A percentile compares a stretch with the other conserved stretches of the same genome.
phyloP scores from a whole-genome alignment of 768 basidiomycete genomes.

The Boletus rubroflammeus region DNA sequence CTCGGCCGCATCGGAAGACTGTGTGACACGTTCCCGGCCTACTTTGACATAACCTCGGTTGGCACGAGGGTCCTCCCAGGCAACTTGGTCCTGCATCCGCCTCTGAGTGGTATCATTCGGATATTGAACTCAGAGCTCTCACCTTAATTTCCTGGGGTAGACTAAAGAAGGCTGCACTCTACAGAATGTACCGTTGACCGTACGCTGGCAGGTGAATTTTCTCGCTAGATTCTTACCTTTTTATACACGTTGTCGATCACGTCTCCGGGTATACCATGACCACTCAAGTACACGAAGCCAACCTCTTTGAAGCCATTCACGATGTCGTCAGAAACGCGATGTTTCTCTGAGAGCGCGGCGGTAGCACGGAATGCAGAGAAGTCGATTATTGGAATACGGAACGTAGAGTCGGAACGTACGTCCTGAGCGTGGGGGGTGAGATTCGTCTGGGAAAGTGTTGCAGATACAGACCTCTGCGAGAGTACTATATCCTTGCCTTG shows the following conservation, averaged over 20 bases:
- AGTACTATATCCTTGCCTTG: conserved; percentile 19
- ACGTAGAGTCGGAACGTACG: conserved; percentile 37
- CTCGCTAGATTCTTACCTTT: conserved; percentile 44
- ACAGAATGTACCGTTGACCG: not conserved
- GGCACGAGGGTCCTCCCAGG: conserved; percentile 82
- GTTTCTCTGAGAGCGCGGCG: conserved; percentile 51
- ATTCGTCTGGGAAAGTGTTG: not conserved
- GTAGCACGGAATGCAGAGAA: conserved; percentile 64
- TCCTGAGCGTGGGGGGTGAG: conserved; percentile 26
- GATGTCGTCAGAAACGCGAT: conserved; percentile 60
- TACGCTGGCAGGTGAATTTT: not conserved
- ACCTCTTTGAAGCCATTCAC: conserved; percentile 75
- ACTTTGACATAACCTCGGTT: conserved; percentile 82
- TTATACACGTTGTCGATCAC: conserved; percentile 58
- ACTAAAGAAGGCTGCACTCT: conserved; percentile 78
- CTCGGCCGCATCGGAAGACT: conserved; percentile 64
- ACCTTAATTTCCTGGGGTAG: conserved; percentile 64
- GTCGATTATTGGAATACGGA: conserved; percentile 75
- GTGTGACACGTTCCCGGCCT: conserved; percentile 81
- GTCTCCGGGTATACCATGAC: conserved; percentile 63
- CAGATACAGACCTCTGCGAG: conserved; percentile 22
- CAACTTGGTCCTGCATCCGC: conserved; percentile 49
- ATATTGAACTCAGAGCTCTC: not conserved
- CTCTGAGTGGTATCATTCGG: not conserved
- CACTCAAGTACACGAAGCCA: conserved; percentile 75